Conservation (phyloP, 2,329 filamentous ascomycete genomes). For the Colletotrichum somersetense region DNA sequence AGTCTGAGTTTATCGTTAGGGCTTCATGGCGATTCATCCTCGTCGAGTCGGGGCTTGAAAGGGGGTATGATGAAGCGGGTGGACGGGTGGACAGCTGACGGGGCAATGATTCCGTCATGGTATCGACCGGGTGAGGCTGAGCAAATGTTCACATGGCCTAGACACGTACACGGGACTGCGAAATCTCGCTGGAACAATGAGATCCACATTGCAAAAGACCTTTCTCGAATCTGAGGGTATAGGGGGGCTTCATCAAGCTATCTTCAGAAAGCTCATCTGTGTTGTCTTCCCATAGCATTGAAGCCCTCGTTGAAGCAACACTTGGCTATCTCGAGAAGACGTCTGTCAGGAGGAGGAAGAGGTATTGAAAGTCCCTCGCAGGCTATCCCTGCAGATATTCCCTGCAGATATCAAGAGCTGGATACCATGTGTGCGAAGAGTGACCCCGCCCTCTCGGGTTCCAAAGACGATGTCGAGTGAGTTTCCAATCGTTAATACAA, state of each 20-base stretch:
- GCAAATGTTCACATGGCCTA: neutral
- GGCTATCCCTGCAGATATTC: no score
- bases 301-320: neutral
- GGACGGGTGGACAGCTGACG: slow-evolving; percentile 7
- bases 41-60: neutral
- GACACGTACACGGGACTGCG: neutral
- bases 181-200: neutral
- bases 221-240: no score
- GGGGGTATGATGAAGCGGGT: neutral
- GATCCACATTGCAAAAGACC: no score
- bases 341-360: no score
- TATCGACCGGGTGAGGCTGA: neutral
- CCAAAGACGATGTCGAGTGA: neutral
- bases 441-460: neutral
- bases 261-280: neutral
- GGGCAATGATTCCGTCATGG: neutral
- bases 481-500: neutral
- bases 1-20: slow-evolving; percentile 22
- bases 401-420: neutral
- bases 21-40: neutral
- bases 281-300: no score
- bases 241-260: neutral
- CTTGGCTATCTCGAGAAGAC: neutral
- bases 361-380: no score
- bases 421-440: neutral